Conservation (phyloP, 148 eudicot genomes). For the Rheum nobile region DNA sequence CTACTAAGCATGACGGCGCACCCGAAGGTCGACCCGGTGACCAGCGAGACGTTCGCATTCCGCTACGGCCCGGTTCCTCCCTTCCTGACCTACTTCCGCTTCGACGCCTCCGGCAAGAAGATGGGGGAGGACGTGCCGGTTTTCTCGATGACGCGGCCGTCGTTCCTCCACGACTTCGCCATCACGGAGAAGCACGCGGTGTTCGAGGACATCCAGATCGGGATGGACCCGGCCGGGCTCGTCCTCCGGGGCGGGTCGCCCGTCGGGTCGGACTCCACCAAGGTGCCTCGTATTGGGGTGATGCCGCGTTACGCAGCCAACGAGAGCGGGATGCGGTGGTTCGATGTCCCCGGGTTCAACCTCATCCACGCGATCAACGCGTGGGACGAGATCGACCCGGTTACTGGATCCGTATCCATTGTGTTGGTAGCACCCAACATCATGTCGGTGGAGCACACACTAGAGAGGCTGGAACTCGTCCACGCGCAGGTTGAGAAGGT, state of each 20-base stretch:
- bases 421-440: conserved; percentile 13
- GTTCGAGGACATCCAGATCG: conserved; percentile 17
- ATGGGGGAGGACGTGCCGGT: conserved; percentile 10
- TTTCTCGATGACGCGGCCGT: conserved; percentile 13
- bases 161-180: conserved; percentile 21
- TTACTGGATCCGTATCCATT: background rate
- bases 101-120: conserved; percentile 9
- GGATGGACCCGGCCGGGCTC: conserved; percentile 11
- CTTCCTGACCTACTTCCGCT: conserved; percentile 9
- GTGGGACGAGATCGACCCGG: conserved; percentile 21
- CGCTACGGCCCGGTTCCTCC: conserved; percentile 10
- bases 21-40: conserved; percentile 7
- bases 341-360: conserved; percentile 18
- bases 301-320: conserved; percentile 13
- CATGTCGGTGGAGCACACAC: conserved; percentile 1
- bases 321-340: conserved; percentile 19
- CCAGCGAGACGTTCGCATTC: conserved; percentile 12
- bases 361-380: conserved; percentile 21
- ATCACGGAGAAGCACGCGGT: conserved; percentile 17
- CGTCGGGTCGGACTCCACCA: background rate
- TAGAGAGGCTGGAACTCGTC: background rate
- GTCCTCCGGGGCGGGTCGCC: conserved; percentile 13
- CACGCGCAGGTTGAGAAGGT: conserved; percentile 16
- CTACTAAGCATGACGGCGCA: conserved; percentile 12
- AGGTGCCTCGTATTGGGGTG: conserved; percentile 22